These are phyloP conservation scores for Jackrogersella multiformis DNA, from an alignment of 495 filamentous ascomycete genomes.

Conservation along the genomic window DNA sequence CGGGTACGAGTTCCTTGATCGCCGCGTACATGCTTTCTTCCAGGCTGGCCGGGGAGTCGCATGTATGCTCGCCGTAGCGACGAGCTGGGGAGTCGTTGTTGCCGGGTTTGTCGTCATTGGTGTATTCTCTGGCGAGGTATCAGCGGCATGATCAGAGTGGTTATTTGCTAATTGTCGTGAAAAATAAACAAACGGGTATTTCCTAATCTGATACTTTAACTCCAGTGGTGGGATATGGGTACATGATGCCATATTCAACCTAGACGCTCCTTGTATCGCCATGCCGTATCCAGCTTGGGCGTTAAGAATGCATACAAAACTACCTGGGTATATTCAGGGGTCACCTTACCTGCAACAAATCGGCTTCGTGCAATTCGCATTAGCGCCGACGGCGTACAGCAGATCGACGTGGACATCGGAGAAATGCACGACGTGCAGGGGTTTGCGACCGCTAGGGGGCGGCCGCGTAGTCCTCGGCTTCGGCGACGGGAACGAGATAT, in stretches of 20 bases:
- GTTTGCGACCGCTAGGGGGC: constrained; percentile 53
- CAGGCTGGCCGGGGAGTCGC: constrained; percentile 60
- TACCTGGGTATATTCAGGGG: too few relatives aligned
- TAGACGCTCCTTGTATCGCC: too few relatives aligned
- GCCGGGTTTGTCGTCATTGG: constrained; percentile 53
- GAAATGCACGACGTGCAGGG: constrained; percentile 64
- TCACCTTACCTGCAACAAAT: constrained; percentile 62
- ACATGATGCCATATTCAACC: too few relatives aligned
- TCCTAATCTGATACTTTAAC: too few relatives aligned
- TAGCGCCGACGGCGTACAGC: constrained; percentile 60
- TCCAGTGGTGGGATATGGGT: too few relatives aligned
- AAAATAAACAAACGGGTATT: too few relatives aligned
- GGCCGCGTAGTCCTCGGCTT: constrained; percentile 55
- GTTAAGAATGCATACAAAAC: too few relatives aligned
- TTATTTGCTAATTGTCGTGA: not conserved
- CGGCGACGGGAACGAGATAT: constrained; percentile 56
- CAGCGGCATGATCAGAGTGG: not conserved
- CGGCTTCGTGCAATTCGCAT: constrained; percentile 61
- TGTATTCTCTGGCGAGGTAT: constrained; percentile 47
- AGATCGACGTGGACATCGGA: constrained; percentile 66
- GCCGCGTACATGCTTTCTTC: constrained; percentile 64
- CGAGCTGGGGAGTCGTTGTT: constrained; percentile 57
- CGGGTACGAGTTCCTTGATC: constrained; percentile 51
- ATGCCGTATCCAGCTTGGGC: too few relatives aligned
- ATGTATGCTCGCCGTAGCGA: constrained; percentile 57